These are phyloP conservation scores for Arctium minus DNA, from an alignment of 129 eudicot genomes.

Conservation along the genomic window DNA sequence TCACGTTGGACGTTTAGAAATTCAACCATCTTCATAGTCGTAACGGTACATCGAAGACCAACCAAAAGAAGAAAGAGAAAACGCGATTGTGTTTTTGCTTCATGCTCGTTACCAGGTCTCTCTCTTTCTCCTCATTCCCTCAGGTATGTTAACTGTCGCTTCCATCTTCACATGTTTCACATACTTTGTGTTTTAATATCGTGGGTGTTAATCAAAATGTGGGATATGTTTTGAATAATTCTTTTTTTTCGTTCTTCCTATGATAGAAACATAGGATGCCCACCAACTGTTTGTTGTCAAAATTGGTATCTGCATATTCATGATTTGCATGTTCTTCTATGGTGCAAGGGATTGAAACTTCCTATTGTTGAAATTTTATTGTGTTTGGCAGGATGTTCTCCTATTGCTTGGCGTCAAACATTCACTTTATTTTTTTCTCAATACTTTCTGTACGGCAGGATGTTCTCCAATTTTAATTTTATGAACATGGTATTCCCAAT, in stretches of 20 bases:
- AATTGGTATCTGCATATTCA: background rate
- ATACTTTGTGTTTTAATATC: background rate
- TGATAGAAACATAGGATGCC: constrained; percentile 1
- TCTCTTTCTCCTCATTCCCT: constrained; percentile 7
- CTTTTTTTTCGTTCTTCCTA: background rate
- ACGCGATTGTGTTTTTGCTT: constrained; percentile 9
- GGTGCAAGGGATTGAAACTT: background rate
- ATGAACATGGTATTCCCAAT: constrained; percentile 1
- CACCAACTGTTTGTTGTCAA: constrained; percentile 14
- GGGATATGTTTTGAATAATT: background rate
- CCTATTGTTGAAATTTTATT: background rate
- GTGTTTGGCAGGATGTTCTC: constrained; percentile 8
- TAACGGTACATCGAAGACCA: constrained; percentile 3
- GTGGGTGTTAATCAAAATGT: background rate
- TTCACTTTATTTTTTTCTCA: background rate
- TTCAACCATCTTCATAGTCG: constrained; percentile 16
- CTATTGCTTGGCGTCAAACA: constrained; percentile 6
- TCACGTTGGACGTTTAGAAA: constrained; percentile 19
- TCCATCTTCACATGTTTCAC: background rate
- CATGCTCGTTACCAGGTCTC: background rate
- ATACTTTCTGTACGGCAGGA: background rate
- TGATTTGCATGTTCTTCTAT: background rate
- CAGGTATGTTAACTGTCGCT: constrained; percentile 13
- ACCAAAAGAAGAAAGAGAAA: constrained; percentile 15
- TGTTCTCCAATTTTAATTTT: background rate